Evolutionary conservation across 2,329 filamentous ascomycete genomes (phyloP).

Genomic region (Chrysoporthe austroafricana): DNA sequence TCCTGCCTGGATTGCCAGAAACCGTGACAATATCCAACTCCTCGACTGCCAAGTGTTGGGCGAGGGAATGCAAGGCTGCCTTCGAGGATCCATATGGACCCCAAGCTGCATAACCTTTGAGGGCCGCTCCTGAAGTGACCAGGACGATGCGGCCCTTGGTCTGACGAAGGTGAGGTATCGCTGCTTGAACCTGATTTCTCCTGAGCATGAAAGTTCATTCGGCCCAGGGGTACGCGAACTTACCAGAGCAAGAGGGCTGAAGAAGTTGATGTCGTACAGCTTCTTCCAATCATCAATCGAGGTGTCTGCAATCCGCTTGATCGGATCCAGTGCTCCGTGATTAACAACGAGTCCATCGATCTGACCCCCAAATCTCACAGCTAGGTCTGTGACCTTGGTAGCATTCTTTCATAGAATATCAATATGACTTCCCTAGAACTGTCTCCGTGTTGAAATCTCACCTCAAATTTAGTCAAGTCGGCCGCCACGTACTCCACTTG

Average conservation of each 20-base stretch:
- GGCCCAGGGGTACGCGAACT: slow-evolving; percentile 34
- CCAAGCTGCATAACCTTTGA: slow-evolving; percentile 71
- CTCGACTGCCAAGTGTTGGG: slow-evolving; percentile 72
- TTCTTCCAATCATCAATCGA: slow-evolving; percentile 75
- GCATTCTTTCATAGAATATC: slow-evolving; percentile 49
- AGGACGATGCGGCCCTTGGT: slow-evolving; percentile 74
- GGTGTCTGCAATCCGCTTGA: slow-evolving; percentile 69
- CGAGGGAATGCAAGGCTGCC: slow-evolving; percentile 81
- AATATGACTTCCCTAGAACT: background rate
- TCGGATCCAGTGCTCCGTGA: slow-evolving; percentile 80
- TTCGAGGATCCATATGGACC: slow-evolving; percentile 82
- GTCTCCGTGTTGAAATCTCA: slow-evolving; percentile 34
- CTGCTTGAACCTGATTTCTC: slow-evolving; percentile 64
- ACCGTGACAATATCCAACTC: slow-evolving; percentile 77
- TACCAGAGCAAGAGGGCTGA: slow-evolving; percentile 80
- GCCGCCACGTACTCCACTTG: slow-evolving; percentile 61
- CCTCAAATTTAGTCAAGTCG: slow-evolving; percentile 58
- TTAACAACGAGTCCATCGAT: slow-evolving; percentile 87
- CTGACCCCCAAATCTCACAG: slow-evolving; percentile 68
- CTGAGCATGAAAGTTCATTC: slow-evolving; percentile 17
- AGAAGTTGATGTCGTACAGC: slow-evolving; percentile 83
- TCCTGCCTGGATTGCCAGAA: slow-evolving; percentile 75
- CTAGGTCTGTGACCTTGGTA: slow-evolving; percentile 65
- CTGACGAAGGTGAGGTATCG: slow-evolving; percentile 69
- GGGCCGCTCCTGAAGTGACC: slow-evolving; percentile 78